These are phyloP conservation scores for Alternaria angustiovoidea DNA, from an alignment of 2,329 filamentous ascomycete species.

Conservation along the genomic window DNA sequence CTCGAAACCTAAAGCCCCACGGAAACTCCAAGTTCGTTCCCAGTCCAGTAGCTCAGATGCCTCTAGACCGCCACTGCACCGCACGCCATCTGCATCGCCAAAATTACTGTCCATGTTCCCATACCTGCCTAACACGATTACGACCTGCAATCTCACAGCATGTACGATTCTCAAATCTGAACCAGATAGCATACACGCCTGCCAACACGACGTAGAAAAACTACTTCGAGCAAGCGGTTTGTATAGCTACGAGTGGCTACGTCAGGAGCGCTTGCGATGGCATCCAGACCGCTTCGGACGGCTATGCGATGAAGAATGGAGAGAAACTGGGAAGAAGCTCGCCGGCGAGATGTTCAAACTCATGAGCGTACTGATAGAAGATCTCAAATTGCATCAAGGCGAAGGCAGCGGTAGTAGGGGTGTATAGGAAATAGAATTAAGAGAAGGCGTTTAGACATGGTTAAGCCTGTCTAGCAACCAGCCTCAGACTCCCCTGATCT, in stretches of 20 bases:
- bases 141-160: conserved; percentile 31
- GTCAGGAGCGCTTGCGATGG: conserved; percentile 47
- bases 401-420: background rate
- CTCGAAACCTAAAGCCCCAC: conserved; percentile 22
- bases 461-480: conserved; percentile 1
- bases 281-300: conserved; percentile 50
- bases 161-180: conserved; percentile 38
- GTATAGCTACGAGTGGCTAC: conserved; percentile 48
- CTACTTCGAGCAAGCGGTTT: conserved; percentile 41
- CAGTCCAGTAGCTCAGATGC: conserved; percentile 30
- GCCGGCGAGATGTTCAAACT: conserved; percentile 51
- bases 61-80: conserved; percentile 32
- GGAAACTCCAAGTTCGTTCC: conserved; percentile 43
- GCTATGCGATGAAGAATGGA: conserved; percentile 42
- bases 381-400: conserved; percentile 19
- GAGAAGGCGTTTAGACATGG: background rate
- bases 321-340: conserved; percentile 41
- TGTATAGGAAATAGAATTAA: background rate
- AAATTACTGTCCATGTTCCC: conserved; percentile 40
- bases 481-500: background rate
- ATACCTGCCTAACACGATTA: conserved; percentile 34
- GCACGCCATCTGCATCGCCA: conserved; percentile 41
- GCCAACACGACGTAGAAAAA: conserved; percentile 46
- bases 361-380: conserved; percentile 41
- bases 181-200: conserved; percentile 37